Percentiles rank a stretch among this genome's conserved stretches.
Evolutionary conservation across 257 asterid species (phyloP).

Genomic region (Ophiorrhiza pumila): DNA sequence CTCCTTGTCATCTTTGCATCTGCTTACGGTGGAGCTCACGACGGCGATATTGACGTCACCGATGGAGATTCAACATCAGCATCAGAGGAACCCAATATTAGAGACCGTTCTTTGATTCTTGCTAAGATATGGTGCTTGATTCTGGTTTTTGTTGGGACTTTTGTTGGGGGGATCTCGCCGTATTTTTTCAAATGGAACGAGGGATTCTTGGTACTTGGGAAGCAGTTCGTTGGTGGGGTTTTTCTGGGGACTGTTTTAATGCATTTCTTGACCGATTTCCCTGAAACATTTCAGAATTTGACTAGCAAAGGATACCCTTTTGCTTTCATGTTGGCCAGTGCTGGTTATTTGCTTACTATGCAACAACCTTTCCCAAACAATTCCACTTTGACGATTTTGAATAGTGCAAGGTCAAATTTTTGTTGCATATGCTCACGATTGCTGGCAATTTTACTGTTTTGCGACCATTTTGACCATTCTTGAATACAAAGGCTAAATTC

Average conservation of each 20-base stretch:
- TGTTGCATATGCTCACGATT: too few relatives aligned
- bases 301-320: conserved; percentile 67
- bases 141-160: conserved; percentile 67
- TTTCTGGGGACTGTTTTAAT: conserved; percentile 78
- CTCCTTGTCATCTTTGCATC: conserved; percentile 45
- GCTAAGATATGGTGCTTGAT: conserved; percentile 82
- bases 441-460: too few relatives aligned
- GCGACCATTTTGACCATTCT: too few relatives aligned
- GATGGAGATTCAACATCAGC: conserved; percentile 28
- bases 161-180: conserved; percentile 79
- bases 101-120: conserved; percentile 52
- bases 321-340: conserved; percentile 78
- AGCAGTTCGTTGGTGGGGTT: conserved; percentile 95
- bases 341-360: conserved; percentile 80
- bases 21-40: too few relatives aligned
- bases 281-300: conserved; percentile 68
- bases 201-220: conserved; percentile 65
- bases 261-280: conserved; percentile 87
- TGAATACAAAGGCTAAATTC: too few relatives aligned
- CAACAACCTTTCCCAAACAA: too few relatives aligned
- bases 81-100: conserved; percentile 52
- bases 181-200: conserved; percentile 86
- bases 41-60: conserved; percentile 26
- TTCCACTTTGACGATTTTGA: too few relatives aligned
- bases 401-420: too few relatives aligned